Percentiles rank a stretch among this genome's conserved stretches.
Conservation (phyloP, 2,329 filamentous ascomycete species). For the Fragosphaeria purpurea region DNA sequence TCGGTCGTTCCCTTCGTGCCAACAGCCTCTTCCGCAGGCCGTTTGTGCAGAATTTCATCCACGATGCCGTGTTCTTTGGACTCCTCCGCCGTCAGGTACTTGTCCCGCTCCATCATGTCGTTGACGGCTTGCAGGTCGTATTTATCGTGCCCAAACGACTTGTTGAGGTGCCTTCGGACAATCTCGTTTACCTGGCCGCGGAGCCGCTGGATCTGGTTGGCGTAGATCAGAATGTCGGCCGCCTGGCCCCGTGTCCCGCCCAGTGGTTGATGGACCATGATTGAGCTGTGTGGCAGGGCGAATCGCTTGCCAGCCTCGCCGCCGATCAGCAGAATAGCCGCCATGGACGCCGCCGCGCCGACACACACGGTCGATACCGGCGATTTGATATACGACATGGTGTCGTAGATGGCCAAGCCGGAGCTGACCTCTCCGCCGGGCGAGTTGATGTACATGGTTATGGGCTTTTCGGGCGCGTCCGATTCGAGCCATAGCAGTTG, state of each 20-base stretch:
- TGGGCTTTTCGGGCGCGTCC: slow-evolving; percentile 87
- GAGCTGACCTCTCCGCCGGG: slow-evolving; percentile 89
- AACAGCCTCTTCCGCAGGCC: slow-evolving; percentile 26
- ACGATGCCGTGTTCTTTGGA: slow-evolving; percentile 85
- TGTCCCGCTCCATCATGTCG: slow-evolving; percentile 93
- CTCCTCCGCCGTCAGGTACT: slow-evolving; percentile 83
- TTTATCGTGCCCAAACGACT: slow-evolving; percentile 62
- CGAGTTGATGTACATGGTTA: slow-evolving; percentile 96
- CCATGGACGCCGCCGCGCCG: slow-evolving; percentile 92
- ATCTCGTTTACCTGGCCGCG: slow-evolving; percentile 82
- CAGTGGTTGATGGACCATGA: slow-evolving; percentile 96
- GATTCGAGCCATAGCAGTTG: slow-evolving; percentile 97
- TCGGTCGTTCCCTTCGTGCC: not conserved
- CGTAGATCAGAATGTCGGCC: slow-evolving; percentile 88
- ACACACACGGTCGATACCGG: slow-evolving; percentile 93
- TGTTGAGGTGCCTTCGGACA: slow-evolving; percentile 77
- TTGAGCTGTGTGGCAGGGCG: slow-evolving; percentile 81
- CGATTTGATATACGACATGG: slow-evolving; percentile 91
- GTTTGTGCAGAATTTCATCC: slow-evolving; percentile 71
- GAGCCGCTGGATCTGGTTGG: slow-evolving; percentile 87
- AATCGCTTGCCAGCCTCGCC: slow-evolving; percentile 78
- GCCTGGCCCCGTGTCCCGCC: slow-evolving; percentile 59
- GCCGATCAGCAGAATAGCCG: slow-evolving; percentile 75
- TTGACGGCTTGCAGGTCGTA: slow-evolving; percentile 76
- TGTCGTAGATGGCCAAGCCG: slow-evolving; percentile 88